Evolutionary conservation across 2,329 filamentous ascomycete species (phyloP).

Genomic region (Pseudodiploospora longispora): DNA sequence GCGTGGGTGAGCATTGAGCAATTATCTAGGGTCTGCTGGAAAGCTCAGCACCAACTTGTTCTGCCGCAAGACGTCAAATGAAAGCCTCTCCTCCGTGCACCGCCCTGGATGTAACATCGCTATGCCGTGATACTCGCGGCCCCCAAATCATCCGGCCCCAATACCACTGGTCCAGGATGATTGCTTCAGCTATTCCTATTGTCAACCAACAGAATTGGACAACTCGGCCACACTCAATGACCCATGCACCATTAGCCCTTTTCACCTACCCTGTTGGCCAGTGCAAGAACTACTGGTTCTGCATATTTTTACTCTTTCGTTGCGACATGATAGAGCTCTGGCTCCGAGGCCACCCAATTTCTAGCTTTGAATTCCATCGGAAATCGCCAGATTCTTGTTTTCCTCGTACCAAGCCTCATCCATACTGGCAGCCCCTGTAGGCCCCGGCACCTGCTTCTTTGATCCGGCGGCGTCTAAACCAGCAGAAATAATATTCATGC

Average conservation of each 20-base stretch:
- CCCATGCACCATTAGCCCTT: no score
- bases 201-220: no score
- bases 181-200: not conserved
- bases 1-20: not conserved
- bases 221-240: no score
- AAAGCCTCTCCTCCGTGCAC: slow-evolving; percentile 9
- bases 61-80: slow-evolving; percentile 10
- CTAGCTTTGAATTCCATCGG: slow-evolving; percentile 4
- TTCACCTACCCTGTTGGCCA: no score
- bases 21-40: not conserved
- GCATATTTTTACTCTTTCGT: no score
- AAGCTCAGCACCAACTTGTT: not conserved
- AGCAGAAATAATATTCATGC: slow-evolving; percentile 67
- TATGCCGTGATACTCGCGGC: slow-evolving; percentile 16
- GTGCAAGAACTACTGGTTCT: no score
- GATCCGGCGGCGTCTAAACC: slow-evolving; percentile 56
- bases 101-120: slow-evolving; percentile 8
- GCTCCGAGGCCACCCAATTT: not conserved
- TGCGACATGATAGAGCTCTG: no score
- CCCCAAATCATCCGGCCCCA: slow-evolving; percentile 11
- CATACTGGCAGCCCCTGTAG: slow-evolving; percentile 9
- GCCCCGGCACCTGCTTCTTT: slow-evolving; percentile 13
- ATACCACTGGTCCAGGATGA: not conserved
- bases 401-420: slow-evolving; percentile 30
- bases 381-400: not conserved